Conservation (phyloP, 345 rosid species). For the Dimocarpus longan region DNA sequence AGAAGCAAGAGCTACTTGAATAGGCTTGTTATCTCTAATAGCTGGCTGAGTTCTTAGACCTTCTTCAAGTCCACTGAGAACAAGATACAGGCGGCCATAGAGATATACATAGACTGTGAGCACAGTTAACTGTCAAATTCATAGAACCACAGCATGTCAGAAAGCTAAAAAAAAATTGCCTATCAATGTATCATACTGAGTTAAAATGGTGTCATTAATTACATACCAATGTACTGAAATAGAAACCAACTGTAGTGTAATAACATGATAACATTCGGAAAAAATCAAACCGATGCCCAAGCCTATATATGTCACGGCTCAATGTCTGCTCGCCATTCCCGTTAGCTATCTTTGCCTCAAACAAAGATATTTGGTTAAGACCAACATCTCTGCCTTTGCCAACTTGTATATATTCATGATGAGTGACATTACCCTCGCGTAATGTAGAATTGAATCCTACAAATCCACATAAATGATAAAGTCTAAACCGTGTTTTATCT, state of each 20-base stretch:
- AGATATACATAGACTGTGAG: slow-evolving; percentile 61
- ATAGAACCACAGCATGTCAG: slow-evolving; percentile 14
- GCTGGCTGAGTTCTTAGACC: slow-evolving; percentile 40
- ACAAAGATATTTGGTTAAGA: slow-evolving; percentile 84
- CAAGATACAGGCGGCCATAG: slow-evolving; percentile 65
- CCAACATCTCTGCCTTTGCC: slow-evolving; percentile 97
- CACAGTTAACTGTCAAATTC: slow-evolving; percentile 51
- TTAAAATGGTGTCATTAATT: not conserved
- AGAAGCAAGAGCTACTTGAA: slow-evolving; percentile 66
- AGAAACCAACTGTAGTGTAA: slow-evolving; percentile 88
- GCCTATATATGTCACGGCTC: slow-evolving; percentile 79
- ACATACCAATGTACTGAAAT: slow-evolving; percentile 82
- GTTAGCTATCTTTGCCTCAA: slow-evolving; percentile 89
- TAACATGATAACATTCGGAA: slow-evolving; percentile 90
- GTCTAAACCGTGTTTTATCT: not conserved
- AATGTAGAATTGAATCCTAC: slow-evolving; percentile 89
- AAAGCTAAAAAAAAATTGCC: not conserved
- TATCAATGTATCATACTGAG: not conserved
- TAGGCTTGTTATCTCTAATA: slow-evolving; percentile 49
- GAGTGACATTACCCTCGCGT: slow-evolving; percentile 84
- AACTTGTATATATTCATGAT: slow-evolving; percentile 94
- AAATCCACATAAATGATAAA: not conserved
- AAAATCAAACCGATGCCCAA: slow-evolving; percentile 89
- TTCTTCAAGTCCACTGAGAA: slow-evolving; percentile 63
- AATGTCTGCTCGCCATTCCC: slow-evolving; percentile 92